Evolutionary conservation across 2,329 filamentous ascomycete species (phyloP), one percentile per base, ranked within the genome.

Genomic region (Trichoderma sp.): DNA sequence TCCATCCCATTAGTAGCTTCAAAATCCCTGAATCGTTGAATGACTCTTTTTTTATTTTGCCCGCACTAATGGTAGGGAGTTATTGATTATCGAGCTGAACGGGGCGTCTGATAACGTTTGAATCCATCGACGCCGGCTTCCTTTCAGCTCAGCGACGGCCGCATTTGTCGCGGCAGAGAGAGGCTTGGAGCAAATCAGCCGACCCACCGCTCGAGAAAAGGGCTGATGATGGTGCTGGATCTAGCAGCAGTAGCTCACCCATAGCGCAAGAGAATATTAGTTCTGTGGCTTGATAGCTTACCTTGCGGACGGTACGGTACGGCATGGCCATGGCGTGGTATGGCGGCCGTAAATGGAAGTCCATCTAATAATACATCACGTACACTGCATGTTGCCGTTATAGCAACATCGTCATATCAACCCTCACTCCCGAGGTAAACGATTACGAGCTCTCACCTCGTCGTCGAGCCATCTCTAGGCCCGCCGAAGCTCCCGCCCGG

Each of bases 171-270:
- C 52, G 16, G n/a, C 21, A 26, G 51, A 24, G 52, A 49, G 52
- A 49, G 52, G 61, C 51, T 49, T 64, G 46, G 37, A 34, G 61
- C 61, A 65, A 64, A 65, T 65, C 61, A 65, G 61, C 61, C 55
- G 49, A 37, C 49, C 60, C 60, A 55, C 60, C 52, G 16, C 52
- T 43, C 16, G 16, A 43, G 7, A 32, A 34, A 30, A 55, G 18
- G 52, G 26, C 26, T 55, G 52, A 55, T n/a, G 3, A 55, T 55
- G 52, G 52, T 28, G 28, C 28, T 21, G 46, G 16, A 55, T 55
- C 52, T 32, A 55, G 46, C 46, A 49, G 46, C 46, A 49, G 46
- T 49, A 49, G 46, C 1, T 10, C 6, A 18, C 46, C 21, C 59
- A 34, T 61, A 51, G 59, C 43, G 46, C 32, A 37, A 34, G 34